phyloP scores from a whole-genome alignment of 2,329 filamentous ascomycete species.

The Sarocladium strictum region DNA sequence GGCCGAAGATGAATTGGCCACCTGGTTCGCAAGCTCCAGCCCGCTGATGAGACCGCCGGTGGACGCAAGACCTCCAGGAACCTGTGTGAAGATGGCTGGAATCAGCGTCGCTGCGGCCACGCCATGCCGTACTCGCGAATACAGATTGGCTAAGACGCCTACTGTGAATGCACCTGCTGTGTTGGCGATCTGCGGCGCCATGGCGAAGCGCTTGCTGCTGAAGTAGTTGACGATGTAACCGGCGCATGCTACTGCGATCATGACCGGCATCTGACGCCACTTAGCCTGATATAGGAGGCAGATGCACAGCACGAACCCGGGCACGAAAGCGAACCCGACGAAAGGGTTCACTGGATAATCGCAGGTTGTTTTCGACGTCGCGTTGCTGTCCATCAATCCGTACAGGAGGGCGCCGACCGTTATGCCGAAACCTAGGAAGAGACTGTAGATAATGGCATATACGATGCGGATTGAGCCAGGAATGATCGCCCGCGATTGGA shows the following conservation, averaged over 20 bases:
- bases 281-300: slow-evolving; percentile 76
- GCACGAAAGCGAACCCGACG: slow-evolving; percentile 64
- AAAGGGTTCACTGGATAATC: slow-evolving; percentile 34
- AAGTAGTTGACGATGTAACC: slow-evolving; percentile 77
- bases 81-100: slow-evolving; percentile 42
- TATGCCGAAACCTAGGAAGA: slow-evolving; percentile 68
- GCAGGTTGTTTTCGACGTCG: slow-evolving; percentile 39
- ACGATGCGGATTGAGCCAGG: slow-evolving; percentile 69
- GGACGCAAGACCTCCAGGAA: slow-evolving; percentile 41
- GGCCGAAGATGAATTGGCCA: too few species aligned
- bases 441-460: slow-evolving; percentile 67
- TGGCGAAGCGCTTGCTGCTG: slow-evolving; percentile 56
- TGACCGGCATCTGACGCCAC: slow-evolving; percentile 72
- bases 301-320: slow-evolving; percentile 66
- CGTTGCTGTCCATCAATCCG: slow-evolving; percentile 51
- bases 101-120: slow-evolving; percentile 41
- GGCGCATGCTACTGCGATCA: slow-evolving; percentile 65
- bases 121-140: slow-evolving; percentile 55
- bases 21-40: slow-evolving; percentile 35
- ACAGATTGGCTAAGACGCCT: slow-evolving; percentile 71
- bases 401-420: slow-evolving; percentile 61
- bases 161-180: slow-evolving; percentile 72
- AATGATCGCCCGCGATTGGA: slow-evolving; percentile 63
- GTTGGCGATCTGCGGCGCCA: slow-evolving; percentile 69
- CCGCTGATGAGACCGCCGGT: slow-evolving; percentile 41